Conservation (phyloP, 495 filamentous ascomycete species). For the Hypoxylon lenormandii region DNA sequence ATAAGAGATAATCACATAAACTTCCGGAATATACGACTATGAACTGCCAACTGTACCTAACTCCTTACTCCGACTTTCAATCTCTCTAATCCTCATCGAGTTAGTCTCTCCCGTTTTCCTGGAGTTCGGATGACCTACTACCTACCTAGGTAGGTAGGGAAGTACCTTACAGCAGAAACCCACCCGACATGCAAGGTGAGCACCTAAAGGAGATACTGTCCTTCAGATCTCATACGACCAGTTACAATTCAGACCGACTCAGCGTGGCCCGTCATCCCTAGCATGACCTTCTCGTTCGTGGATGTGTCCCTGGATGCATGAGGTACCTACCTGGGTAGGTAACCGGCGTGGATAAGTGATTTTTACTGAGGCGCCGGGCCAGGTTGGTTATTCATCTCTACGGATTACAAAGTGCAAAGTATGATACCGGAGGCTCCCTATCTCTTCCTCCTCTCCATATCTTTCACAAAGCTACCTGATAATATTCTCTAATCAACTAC, state of each 20-base stretch:
- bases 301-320: background rate
- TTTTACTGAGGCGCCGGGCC: too few relatives aligned
- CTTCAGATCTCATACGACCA: too few relatives aligned
- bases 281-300: background rate
- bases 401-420: too few relatives aligned
- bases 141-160: too few relatives aligned
- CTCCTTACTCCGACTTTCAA: slow-evolving; percentile 2
- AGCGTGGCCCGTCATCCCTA: slow-evolving; percentile 2
- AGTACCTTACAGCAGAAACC: background rate
- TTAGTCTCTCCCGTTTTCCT: background rate
- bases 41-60: background rate
- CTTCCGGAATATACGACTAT: background rate
- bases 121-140: background rate
- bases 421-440: too few relatives aligned
- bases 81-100: slow-evolving; percentile 3
- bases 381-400: too few relatives aligned
- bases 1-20: too few relatives aligned
- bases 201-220: background rate
- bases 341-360: too few relatives aligned
- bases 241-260: background rate
- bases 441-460: too few relatives aligned
- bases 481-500: background rate
- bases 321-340: background rate
- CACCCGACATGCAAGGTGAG: background rate
- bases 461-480: too few relatives aligned